Evolutionary conservation across 1,139 yeast species (phyloP), one percentile per base, ranked within the genome.

Genomic region (Kurtzmaniella quercitrusa): DNA sequence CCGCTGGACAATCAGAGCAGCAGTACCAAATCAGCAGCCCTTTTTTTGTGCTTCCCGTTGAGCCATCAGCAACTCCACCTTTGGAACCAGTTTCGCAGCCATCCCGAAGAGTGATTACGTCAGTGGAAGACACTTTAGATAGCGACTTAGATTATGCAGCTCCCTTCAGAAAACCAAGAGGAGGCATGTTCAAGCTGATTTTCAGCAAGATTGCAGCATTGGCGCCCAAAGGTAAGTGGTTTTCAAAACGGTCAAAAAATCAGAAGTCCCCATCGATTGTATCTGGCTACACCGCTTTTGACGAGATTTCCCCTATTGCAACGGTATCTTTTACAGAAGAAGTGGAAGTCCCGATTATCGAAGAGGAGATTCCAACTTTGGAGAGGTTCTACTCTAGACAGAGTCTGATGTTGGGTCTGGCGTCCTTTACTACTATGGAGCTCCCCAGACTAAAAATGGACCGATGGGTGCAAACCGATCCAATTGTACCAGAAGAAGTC

Each of bases 391-490:
- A 27, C 14, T 7, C 31, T 27, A n/a, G 31, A 10, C 5, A 27
- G 14, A 27, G 31, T 27, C 31, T 27, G 14, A 27, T 5, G 31
- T 4, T 3, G 14, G 14, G 31, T 7, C 31, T 27, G 31, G 14
- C 31, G 10, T 27, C 31, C 5, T 11, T n/a, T 6, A 7, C 10
- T 3, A 27, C n/a, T 27, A 3, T 27, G 10, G 38, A 36, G 14
- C 24, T 19, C n/a, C 27, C 23, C 6, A 19, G 27, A 14, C 8
- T 19, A 14, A 36, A 36, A 19, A 36, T 36, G 11, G 25, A 36
- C 21, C n/a, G 38, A 21, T 21, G 24, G 15, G 27, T 36, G 7
- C 38, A 36, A 36, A 36, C 38, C 7, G 38, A 36, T 7, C 27
- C 27, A 3, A 21, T 36, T 3, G 14, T 19, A 8, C 9, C 25